Evolutionary conservation across 2,329 filamentous ascomycete genomes (phyloP), one percentile per base, ranked within the genome.

Genomic region (Paracorniculantispora psalliotae): DNA sequence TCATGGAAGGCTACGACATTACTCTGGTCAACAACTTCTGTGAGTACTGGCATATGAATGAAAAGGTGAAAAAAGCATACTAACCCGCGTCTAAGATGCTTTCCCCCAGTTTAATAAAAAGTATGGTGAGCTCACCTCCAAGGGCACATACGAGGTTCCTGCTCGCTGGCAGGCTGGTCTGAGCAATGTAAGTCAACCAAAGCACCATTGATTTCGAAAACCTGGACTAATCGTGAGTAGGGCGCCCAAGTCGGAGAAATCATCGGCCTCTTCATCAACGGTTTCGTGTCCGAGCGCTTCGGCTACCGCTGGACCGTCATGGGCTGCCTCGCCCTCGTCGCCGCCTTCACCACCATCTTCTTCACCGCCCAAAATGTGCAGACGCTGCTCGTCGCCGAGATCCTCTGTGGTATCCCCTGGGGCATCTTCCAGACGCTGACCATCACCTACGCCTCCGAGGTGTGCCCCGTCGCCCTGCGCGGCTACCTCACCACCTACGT

Each of bases 1-100:
- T 84, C 67, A 96, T 96, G 92, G 91, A 96, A 73, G 91, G 90
- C 35, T 96, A 92, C 75, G 91, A 96, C 69, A 80, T 94, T 60
- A 87, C 84, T 67, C 77, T 96, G 56, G 84, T 94, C 67, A 91
- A 88, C 77, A 92, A 92, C 73, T 91, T 94, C 69, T 92, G 84
- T 75, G 74, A 67, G 63, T 58, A 7, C 17, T 12, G 6, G 19
- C 1, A n/a, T 17, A n/a, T 13, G 19, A 4, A 54, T 10, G 44
- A 48, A 13, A 8, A 5, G 3, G 9, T 15, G 21, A n/a, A n/a
- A n/a, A n/a, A n/a, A n/a, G n/a, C n/a, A n/a, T n/a, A 41, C 44
- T 30, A 26, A 37, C 25, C 15, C 35, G 26, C 23, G 21, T 13
- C 25, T 59, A 35, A 54, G 75, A 81, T 62, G 81, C 80, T 41